Evolutionary conservation across 257 asterid genomes (phyloP).

Genomic region (Lithospermum erythrorhizon): DNA sequence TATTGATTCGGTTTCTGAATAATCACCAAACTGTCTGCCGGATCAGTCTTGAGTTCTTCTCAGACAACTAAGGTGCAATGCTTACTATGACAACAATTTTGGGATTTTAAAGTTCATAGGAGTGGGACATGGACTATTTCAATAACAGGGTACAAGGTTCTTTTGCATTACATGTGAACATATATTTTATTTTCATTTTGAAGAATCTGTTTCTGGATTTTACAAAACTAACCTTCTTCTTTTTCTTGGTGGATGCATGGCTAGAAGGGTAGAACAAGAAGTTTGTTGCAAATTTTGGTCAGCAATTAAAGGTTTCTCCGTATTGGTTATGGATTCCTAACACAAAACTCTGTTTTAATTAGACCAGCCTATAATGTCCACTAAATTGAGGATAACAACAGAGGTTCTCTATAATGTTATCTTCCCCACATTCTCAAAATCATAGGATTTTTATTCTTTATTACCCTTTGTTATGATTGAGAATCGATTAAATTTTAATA

Average conservation of each 20-base stretch:
- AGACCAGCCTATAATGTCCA: constrained; percentile 53
- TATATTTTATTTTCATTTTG: not conserved
- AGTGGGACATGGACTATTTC: constrained; percentile 9
- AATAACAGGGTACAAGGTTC: not conserved
- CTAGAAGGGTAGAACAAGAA: constrained; percentile 16
- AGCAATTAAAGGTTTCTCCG: constrained; percentile 9
- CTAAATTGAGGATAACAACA: constrained; percentile 34
- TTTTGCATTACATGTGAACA: not conserved
- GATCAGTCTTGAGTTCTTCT: constrained; percentile 6
- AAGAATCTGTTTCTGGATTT: not conserved
- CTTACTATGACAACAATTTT: constrained; percentile 8
- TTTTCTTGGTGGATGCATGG: constrained; percentile 8
- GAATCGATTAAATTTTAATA: no score
- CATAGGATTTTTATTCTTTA: constrained; percentile 10
- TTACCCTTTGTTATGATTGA: no score
- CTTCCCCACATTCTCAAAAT: constrained; percentile 26
- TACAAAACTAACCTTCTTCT: constrained; percentile 10
- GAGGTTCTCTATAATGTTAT: constrained; percentile 12
- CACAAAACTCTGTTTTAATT: constrained; percentile 32
- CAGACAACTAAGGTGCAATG: constrained; percentile 4
- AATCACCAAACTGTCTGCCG: constrained; percentile 17
- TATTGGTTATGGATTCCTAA: constrained; percentile 27
- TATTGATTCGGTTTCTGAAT: constrained; percentile 28
- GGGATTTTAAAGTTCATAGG: constrained; percentile 12
- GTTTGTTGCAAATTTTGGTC: not conserved